Percentiles rank a stretch among this genome's conserved stretches.
Evolutionary conservation across 805 yeast species (phyloP).

Genomic region (Wickerhamomyces bisporus): DNA sequence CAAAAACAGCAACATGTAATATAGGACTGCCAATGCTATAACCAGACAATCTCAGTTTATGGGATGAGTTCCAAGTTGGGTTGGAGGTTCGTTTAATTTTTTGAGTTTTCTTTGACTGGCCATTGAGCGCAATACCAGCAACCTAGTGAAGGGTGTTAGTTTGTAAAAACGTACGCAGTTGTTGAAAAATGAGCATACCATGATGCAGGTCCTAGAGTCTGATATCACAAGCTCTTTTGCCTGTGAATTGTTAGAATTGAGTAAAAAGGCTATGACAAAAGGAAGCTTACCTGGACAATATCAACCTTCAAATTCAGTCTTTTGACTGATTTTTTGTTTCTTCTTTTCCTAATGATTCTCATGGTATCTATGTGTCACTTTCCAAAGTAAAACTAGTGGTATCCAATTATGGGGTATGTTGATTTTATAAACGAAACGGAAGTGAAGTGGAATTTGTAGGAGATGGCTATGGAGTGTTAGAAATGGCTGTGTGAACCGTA

Average conservation of each 20-base stretch:
- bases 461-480: not conserved
- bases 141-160: conserved; percentile 9
- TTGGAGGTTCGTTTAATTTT: conserved; percentile 19
- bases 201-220: conserved; percentile 10
- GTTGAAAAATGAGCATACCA: too few species aligned
- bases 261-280: too few species aligned
- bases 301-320: conserved; percentile 16
- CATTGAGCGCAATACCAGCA: conserved; percentile 22
- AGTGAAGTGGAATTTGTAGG: too few species aligned
- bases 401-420: too few species aligned
- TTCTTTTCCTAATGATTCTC: conserved; percentile 9
- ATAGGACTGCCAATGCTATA: conserved; percentile 10
- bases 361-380: too few species aligned
- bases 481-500: too few species aligned
- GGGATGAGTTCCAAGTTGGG: conserved; percentile 20
- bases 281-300: conserved; percentile 11
- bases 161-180: too few species aligned
- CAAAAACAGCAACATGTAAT: conserved; percentile 21
- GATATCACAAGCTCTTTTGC: conserved; percentile 21
- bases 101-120: conserved; percentile 16
- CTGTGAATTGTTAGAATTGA: too few species aligned
- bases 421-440: too few species aligned
- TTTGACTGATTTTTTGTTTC: conserved; percentile 2
- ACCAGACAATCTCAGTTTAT: conserved; percentile 9
- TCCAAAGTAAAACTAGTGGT: too few species aligned